Evolutionary conservation across 2,329 filamentous ascomycete species (phyloP).

Genomic region (Microsporum audouinii): DNA sequence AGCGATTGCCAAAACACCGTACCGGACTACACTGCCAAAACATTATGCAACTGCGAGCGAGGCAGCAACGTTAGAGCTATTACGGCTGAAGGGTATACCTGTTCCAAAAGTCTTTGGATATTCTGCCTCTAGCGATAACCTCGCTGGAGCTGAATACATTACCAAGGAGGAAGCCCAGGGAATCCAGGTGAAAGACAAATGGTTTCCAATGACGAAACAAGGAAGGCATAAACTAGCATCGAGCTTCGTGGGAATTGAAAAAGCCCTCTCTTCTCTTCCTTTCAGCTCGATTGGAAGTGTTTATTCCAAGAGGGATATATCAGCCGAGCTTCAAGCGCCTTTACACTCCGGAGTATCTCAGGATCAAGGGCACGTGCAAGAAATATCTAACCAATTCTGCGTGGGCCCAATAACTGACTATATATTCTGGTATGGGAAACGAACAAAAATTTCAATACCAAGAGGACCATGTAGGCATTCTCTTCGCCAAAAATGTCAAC

Average conservation of each 20-base stretch:
- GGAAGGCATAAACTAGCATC: slow-evolving; percentile 13
- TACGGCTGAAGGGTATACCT: slow-evolving; percentile 23
- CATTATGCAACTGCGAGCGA: slow-evolving; percentile 23
- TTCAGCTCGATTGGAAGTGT: slow-evolving; percentile 10
- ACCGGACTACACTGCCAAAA: slow-evolving; percentile 16
- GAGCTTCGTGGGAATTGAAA: slow-evolving; percentile 14
- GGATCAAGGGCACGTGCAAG: slow-evolving; percentile 12
- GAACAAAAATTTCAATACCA: slow-evolving; percentile 9
- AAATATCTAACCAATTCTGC: slow-evolving; percentile 11
- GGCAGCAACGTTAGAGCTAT: slow-evolving; percentile 27
- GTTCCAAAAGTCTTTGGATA: slow-evolving; percentile 29
- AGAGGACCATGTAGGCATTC: slow-evolving; percentile 9
- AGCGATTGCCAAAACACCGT: slow-evolving; percentile 21
- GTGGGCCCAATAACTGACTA: slow-evolving; percentile 13
- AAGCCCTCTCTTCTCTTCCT: slow-evolving; percentile 6
- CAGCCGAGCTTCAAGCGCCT: slow-evolving; percentile 13
- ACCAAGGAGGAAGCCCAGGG: slow-evolving; percentile 30
- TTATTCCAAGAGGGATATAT: slow-evolving; percentile 10
- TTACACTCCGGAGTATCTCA: slow-evolving; percentile 10
- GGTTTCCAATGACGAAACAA: slow-evolving; percentile 17
- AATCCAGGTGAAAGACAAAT: slow-evolving; percentile 22
- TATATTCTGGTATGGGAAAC: slow-evolving; percentile 13
- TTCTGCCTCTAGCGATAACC: slow-evolving; percentile 25
- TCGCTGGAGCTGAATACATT: slow-evolving; percentile 32
- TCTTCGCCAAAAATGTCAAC: neutral